phyloP scores from a whole-genome alignment of 495 filamentous ascomycete species.

The Extremus antarcticus region DNA sequence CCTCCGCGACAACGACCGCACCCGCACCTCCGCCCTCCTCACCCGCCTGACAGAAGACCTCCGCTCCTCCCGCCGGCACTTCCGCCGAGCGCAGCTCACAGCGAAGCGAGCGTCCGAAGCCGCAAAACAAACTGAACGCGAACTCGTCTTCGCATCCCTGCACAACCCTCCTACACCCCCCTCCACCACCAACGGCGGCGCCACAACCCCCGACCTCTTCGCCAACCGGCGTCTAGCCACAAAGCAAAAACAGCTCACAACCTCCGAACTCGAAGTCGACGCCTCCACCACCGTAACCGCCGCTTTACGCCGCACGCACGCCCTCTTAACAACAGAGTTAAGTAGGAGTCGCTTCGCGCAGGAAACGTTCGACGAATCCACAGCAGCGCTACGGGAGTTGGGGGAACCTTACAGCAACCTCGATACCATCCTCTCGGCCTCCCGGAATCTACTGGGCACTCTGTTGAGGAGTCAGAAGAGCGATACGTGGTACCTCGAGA shows the following conservation, averaged over 20 bases:
- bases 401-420: conserved; percentile 68
- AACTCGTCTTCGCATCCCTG: conserved; percentile 57
- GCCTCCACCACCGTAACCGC: conserved; percentile 76
- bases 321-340: conserved; percentile 71
- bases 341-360: conserved; percentile 76
- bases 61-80: conserved; percentile 58
- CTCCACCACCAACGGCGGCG: not conserved
- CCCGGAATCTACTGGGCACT: conserved; percentile 62
- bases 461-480: conserved; percentile 80
- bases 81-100: conserved; percentile 72
- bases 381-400: conserved; percentile 67
- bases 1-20: conserved; percentile 44
- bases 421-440: conserved; percentile 61
- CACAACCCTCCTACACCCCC: conserved; percentile 29
- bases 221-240: conserved; percentile 1
- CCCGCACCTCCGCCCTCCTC: conserved; percentile 51
- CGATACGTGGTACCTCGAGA: conserved; percentile 93
- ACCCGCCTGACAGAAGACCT: conserved; percentile 56
- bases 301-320: conserved; percentile 72
- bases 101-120: conserved; percentile 66
- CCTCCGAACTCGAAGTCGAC: conserved; percentile 57
- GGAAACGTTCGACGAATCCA: conserved; percentile 71
- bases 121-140: conserved; percentile 64
- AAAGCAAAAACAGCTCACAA: conserved; percentile 34
- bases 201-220: conserved; percentile 7